phyloP scores from a whole-genome alignment of 176 grass and related monocot species.

The Oropetium thomaeum region DNA sequence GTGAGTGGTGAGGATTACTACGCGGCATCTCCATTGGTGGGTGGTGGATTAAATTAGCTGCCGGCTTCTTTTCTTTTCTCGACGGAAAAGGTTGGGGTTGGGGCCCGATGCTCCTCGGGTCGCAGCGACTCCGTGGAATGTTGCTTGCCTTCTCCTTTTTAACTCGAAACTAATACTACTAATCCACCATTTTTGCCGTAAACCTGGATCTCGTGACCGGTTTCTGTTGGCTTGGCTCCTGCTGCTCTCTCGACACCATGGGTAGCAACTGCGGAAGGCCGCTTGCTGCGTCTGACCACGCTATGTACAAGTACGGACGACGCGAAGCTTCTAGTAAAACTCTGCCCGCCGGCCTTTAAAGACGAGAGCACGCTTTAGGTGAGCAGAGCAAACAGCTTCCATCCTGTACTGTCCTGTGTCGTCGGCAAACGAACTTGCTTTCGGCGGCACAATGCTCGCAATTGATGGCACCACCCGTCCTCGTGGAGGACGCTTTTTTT shows the following conservation, averaged over 20 bases:
- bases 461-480: neutral
- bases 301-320: neutral
- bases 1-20: slow-evolving; percentile 12
- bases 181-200: neutral
- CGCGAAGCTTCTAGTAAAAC: too few relatives aligned
- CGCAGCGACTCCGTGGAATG: neutral
- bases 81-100: neutral
- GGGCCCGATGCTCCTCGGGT: neutral
- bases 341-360: neutral
- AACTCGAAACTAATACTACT: neutral
- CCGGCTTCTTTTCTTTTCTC: neutral
- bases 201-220: too few relatives aligned
- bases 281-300: neutral
- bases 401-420: neutral
- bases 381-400: neutral
- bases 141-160: neutral
- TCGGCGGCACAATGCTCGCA: neutral
- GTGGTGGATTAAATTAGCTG: slow-evolving; percentile 13
- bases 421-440: neutral
- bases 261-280: too few relatives aligned
- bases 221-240: neutral
- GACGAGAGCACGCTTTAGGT: neutral
- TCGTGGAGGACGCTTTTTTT: neutral
- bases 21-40: slow-evolving; percentile 7
- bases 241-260: too few relatives aligned